Evolutionary conservation across 2,329 filamentous ascomycete species (phyloP).

Genomic region (Aspergillus novoparasiticus): DNA sequence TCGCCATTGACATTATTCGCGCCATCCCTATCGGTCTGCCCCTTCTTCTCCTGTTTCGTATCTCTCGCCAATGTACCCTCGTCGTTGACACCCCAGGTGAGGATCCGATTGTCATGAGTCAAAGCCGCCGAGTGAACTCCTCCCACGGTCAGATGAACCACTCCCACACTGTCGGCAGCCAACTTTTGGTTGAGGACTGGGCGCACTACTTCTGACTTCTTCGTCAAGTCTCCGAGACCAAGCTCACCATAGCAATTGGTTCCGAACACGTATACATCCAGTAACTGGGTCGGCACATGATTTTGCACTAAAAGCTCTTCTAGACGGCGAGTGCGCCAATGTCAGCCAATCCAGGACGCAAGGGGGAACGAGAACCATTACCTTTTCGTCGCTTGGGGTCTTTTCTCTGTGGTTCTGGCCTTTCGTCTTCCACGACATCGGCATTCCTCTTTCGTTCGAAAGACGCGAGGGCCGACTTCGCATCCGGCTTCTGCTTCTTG

Average conservation of each 20-base stretch:
- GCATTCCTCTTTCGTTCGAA: too few species aligned
- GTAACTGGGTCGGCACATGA: slow-evolving; percentile 58
- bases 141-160: slow-evolving; percentile 61
- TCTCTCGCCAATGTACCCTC: slow-evolving; percentile 75
- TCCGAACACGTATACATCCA: slow-evolving; percentile 79
- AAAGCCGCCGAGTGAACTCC: slow-evolving; percentile 78
- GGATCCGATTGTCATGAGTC: slow-evolving; percentile 75
- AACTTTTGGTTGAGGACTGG: slow-evolving; percentile 69
- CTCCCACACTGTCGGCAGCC: slow-evolving; percentile 53
- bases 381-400: too few species aligned
- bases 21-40: slow-evolving; percentile 36
- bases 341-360: too few species aligned
- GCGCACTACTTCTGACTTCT: slow-evolving; percentile 67
- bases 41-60: slow-evolving; percentile 54
- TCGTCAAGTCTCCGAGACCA: slow-evolving; percentile 68
- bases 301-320: background rate
- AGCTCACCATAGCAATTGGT: slow-evolving; percentile 76
- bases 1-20: background rate
- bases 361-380: too few species aligned
- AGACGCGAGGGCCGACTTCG: too few species aligned
- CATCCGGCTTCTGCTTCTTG: too few species aligned
- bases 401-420: too few species aligned
- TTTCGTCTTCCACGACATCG: too few species aligned
- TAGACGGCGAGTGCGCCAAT: too few species aligned
- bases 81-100: slow-evolving; percentile 90